Percentiles rank a stretch among this genome's conserved stretches.
Evolutionary conservation across 495 filamentous ascomycete species (phyloP).

Genomic region (Penicillium egyptiacum): DNA sequence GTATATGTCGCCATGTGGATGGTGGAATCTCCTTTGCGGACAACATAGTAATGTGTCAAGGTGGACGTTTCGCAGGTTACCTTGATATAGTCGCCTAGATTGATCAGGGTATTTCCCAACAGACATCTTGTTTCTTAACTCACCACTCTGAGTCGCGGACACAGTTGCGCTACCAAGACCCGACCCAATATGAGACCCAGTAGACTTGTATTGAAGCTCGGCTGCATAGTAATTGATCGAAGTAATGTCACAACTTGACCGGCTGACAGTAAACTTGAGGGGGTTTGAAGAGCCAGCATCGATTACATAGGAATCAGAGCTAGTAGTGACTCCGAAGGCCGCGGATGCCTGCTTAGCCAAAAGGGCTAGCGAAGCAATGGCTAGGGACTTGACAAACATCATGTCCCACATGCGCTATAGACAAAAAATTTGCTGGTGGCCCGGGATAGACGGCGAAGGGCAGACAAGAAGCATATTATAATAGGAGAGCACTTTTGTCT

Average conservation of each 20-base stretch:
- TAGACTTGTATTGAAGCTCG: conserved; percentile 55
- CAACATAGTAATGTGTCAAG: conserved; percentile 63
- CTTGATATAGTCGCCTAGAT: conserved; percentile 55
- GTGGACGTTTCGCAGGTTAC: conserved; percentile 60
- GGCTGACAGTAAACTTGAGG: conserved; percentile 57
- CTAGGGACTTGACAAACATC: conserved; percentile 25
- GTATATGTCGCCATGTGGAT: conserved; percentile 66
- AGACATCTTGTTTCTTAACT: conserved; percentile 30
- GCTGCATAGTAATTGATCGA: conserved; percentile 59
- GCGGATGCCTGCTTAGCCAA: conserved; percentile 27
- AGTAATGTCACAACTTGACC: conserved; percentile 60
- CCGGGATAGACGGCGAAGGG: background rate
- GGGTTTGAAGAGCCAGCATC: conserved; percentile 55
- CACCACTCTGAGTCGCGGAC: conserved; percentile 43
- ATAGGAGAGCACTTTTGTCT: background rate
- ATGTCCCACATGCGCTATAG: background rate
- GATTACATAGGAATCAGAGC: conserved; percentile 42
- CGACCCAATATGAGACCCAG: conserved; percentile 58
- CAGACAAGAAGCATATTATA: background rate
- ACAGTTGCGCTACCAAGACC: conserved; percentile 62
- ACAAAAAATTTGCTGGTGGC: background rate
- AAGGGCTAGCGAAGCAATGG: conserved; percentile 23
- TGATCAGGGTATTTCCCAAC: conserved; percentile 9
- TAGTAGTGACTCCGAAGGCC: conserved; percentile 36
- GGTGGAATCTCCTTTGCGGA: conserved; percentile 56